phyloP scores from a whole-genome alignment of 441 rosid genomes.

The Heliophila coronopifolia region DNA sequence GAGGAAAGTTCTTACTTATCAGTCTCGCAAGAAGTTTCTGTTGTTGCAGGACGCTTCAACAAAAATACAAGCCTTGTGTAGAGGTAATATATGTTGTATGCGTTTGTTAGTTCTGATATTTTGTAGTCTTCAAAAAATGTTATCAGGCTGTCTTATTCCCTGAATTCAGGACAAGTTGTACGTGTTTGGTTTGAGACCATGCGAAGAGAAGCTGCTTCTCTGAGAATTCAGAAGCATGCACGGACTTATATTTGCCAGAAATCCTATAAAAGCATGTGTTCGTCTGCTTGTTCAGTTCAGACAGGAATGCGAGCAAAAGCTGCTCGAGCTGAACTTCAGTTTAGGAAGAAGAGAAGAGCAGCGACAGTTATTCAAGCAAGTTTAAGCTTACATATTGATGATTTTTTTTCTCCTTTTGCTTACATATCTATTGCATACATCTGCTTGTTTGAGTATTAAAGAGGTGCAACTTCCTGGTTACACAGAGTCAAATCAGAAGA shows the following conservation, averaged over 20 bases:
- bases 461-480: conserved; percentile 22
- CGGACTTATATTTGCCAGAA: conserved; percentile 54
- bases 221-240: conserved; percentile 63
- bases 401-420: not conserved
- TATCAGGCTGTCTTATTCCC: conserved; percentile 9
- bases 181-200: conserved; percentile 49
- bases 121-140: not conserved
- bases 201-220: conserved; percentile 68
- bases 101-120: not conserved
- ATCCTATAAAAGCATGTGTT: conserved; percentile 40
- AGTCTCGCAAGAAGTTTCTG: conserved; percentile 48
- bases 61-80: conserved; percentile 58
- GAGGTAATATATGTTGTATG: conserved; percentile 47
- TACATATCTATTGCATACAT: not conserved
- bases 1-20: conserved; percentile 57
- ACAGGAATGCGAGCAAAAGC: conserved; percentile 69
- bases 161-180: conserved; percentile 60
- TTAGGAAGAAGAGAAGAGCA: conserved; percentile 57
- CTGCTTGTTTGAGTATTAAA: conserved; percentile 13
- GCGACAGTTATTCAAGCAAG: conserved; percentile 71
- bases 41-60: conserved; percentile 53
- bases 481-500: conserved; percentile 64
- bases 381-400: conserved; percentile 5
- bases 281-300: conserved; percentile 67
- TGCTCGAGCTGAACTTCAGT: conserved; percentile 50